These are phyloP conservation scores for Ogataea nakhonphanomensis DNA, from an alignment of 805 yeast species.

Conservation along the genomic window DNA sequence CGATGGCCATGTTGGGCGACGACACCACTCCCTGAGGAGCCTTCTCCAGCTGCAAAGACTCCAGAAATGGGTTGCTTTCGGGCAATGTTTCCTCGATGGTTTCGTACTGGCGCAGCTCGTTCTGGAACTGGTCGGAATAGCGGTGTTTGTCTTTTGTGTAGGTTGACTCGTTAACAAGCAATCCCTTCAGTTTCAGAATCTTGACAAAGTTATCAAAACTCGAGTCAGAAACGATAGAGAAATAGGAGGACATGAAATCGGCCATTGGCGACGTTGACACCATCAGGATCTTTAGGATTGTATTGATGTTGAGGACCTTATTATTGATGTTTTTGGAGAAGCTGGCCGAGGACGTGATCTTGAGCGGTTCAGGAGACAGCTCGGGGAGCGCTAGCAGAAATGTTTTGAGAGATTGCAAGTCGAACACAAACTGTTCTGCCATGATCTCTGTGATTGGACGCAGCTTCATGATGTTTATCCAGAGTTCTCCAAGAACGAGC, in stretches of 20 bases:
- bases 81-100: slow-evolving; percentile 25
- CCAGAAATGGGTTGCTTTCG: slow-evolving; percentile 29
- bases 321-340: slow-evolving; percentile 26
- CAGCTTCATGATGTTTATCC: slow-evolving; percentile 53
- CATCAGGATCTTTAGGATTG: slow-evolving; percentile 64
- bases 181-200: slow-evolving; percentile 60
- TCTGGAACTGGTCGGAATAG: slow-evolving; percentile 38
- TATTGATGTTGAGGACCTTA: slow-evolving; percentile 42
- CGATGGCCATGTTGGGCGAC: slow-evolving; percentile 15
- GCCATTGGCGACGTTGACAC: slow-evolving; percentile 65
- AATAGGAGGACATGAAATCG: slow-evolving; percentile 60
- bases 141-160: slow-evolving; percentile 36
- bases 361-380: slow-evolving; percentile 36
- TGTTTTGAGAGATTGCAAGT: slow-evolving; percentile 60
- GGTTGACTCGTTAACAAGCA: slow-evolving; percentile 26
- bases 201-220: slow-evolving; percentile 61
- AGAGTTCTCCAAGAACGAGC: slow-evolving; percentile 49
- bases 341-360: slow-evolving; percentile 25
- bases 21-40: slow-evolving; percentile 15
- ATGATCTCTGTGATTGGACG: slow-evolving; percentile 66
- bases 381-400: slow-evolving; percentile 48
- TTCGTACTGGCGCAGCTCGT: slow-evolving; percentile 36
- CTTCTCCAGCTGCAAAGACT: slow-evolving; percentile 23
- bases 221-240: slow-evolving; percentile 62
- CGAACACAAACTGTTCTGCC: slow-evolving; percentile 80